A percentile compares a stretch with the other conserved stretches of the same genome.
phyloP scores from a whole-genome alignment of 164 flowering plant species.

The Annona cherimola region DNA sequence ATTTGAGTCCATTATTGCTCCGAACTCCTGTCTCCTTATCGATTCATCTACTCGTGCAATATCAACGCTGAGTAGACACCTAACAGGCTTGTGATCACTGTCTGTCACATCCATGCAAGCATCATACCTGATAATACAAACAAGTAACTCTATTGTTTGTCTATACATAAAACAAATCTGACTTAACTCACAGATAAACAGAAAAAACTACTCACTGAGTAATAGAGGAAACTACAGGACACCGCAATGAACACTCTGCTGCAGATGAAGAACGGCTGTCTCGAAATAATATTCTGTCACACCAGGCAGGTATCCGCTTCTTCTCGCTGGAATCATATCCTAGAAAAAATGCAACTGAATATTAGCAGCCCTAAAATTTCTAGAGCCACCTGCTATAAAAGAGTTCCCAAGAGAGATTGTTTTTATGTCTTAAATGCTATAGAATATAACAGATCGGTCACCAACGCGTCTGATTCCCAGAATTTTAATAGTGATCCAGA shows the following conservation, averaged over 20 bases:
- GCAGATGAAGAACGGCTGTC: conserved; percentile 54
- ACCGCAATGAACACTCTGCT: conserved; percentile 66
- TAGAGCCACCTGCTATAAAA: background rate
- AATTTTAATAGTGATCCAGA: background rate
- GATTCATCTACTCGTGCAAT: conserved; percentile 78
- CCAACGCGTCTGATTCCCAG: background rate
- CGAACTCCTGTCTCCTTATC: conserved; percentile 68
- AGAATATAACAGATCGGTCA: background rate
- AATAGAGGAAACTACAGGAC: conserved; percentile 72
- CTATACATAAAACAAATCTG: background rate
- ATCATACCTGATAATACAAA: conserved; percentile 59
- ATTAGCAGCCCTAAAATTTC: background rate
- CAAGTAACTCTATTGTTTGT: background rate
- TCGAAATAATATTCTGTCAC: conserved; percentile 88
- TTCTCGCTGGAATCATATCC: conserved; percentile 99
- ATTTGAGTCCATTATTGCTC: conserved; percentile 55
- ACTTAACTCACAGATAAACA: background rate
- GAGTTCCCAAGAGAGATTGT: background rate
- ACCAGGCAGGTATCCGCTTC: conserved; percentile 99
- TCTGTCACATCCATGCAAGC: conserved; percentile 98
- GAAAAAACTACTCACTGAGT: conserved; percentile 41
- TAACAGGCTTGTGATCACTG: conserved; percentile 98
- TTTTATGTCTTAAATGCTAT: background rate
- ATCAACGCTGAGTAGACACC: conserved; percentile 63
- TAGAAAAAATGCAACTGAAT: conserved; percentile 20